phyloP scores from a whole-genome alignment of 164 flowering plant genomes.

The Euptelea pleiosperma region DNA sequence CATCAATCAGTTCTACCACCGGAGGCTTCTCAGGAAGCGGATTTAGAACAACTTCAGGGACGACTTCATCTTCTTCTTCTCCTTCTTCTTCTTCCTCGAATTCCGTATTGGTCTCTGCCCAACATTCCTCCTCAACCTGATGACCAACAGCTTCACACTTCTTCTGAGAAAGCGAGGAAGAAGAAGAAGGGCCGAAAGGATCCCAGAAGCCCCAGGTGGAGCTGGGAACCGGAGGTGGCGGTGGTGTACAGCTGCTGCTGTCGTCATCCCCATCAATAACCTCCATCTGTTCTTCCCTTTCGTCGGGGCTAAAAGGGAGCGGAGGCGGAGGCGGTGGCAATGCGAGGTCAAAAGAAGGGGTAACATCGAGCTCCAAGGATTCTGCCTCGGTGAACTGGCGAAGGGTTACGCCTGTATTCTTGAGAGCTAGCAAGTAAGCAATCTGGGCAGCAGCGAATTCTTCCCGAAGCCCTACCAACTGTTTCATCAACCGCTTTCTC shows the following conservation, averaged over 20 bases:
- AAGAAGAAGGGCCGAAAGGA: constrained; percentile 32
- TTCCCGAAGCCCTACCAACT: constrained; percentile 44
- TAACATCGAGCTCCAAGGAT: constrained; percentile 43
- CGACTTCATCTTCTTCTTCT: constrained; percentile 18
- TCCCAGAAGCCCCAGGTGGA: constrained; percentile 61
- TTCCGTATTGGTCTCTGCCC: constrained; percentile 69
- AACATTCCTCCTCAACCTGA: constrained; percentile 58
- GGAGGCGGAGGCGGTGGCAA: constrained; percentile 62
- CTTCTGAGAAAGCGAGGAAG: constrained; percentile 19
- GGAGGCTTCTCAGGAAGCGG: constrained; percentile 25
- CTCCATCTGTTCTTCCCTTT: constrained; percentile 15
- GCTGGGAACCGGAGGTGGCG: constrained; percentile 45
- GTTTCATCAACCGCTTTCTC: constrained; percentile 70
- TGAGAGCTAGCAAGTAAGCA: constrained; percentile 65
- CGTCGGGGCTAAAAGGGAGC: constrained; percentile 61
- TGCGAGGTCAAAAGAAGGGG: constrained; percentile 17
- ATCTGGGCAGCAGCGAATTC: constrained; percentile 67
- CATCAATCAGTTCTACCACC: constrained; percentile 40
- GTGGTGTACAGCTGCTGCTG: constrained; percentile 26
- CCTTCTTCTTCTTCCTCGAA: constrained; percentile 51
- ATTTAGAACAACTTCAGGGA: constrained; percentile 14
- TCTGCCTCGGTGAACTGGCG: constrained; percentile 80
- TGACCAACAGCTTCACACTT: constrained; percentile 27
- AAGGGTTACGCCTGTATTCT: constrained; percentile 81
- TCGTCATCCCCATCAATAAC: constrained; percentile 3